Evolutionary conservation across 1,139 yeast genomes (phyloP).

Genomic region (Kodamaea sp.): DNA sequence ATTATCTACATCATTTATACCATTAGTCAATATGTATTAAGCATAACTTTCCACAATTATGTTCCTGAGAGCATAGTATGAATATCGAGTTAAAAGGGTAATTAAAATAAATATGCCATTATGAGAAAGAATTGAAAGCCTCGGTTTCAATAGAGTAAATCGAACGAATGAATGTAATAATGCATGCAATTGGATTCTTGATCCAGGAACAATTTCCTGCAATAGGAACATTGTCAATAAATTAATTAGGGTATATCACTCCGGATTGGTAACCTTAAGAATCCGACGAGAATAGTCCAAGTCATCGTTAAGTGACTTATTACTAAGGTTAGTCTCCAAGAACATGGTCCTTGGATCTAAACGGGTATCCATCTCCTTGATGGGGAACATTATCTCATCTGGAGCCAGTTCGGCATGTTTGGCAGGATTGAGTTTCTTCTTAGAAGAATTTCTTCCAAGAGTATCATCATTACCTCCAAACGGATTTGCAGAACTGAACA

Average conservation of each 20-base stretch:
- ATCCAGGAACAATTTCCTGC: too few relatives aligned
- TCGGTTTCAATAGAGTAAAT: background rate
- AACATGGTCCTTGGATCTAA: constrained; percentile 69
- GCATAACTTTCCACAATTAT: too few relatives aligned
- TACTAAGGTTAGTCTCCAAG: constrained; percentile 56
- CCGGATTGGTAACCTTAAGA: constrained; percentile 70
- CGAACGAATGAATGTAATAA: background rate
- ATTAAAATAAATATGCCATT: too few relatives aligned
- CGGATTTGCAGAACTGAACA: constrained; percentile 27
- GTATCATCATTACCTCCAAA: constrained; percentile 3
- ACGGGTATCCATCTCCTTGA: constrained; percentile 65
- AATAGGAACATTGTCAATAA: too few relatives aligned
- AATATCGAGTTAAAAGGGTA: too few relatives aligned
- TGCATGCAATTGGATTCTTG: too few relatives aligned
- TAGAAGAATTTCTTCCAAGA: constrained; percentile 33
- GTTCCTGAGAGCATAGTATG: too few relatives aligned
- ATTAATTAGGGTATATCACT: constrained; percentile 1
- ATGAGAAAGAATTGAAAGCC: too few relatives aligned
- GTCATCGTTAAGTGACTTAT: constrained; percentile 70
- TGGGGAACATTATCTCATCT: constrained; percentile 30
- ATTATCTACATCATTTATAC: too few relatives aligned
- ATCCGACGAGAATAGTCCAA: constrained; percentile 72
- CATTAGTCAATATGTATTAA: too few relatives aligned
- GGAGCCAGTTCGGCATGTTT: constrained; percentile 12
- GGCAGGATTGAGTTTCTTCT: constrained; percentile 28